Conservation (phyloP, 2,329 filamentous ascomycete genomes). For the Claviceps paspali region DNA sequence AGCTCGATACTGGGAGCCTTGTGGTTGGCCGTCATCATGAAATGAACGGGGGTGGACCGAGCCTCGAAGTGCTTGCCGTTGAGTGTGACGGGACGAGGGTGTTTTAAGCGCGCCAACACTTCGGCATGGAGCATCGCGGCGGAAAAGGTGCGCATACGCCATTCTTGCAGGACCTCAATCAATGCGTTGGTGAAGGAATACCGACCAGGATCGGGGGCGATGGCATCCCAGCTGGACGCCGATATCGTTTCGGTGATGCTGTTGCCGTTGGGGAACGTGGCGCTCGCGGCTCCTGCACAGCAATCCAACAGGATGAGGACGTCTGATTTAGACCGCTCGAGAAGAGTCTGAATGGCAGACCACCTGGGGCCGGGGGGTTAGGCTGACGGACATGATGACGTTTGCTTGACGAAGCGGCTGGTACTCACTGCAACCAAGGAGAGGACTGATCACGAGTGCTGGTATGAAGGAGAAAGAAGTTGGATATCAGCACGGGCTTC, state of each 20-base stretch:
- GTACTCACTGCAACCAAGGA: conserved; percentile 37
- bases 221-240: conserved; percentile 46
- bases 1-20: conserved; percentile 43
- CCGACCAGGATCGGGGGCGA: conserved; percentile 41
- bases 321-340: conserved; percentile 42
- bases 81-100: conserved; percentile 40
- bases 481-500: background rate
- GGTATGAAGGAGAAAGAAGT: too few relatives aligned
- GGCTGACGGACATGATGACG: background rate
- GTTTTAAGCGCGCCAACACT: conserved; percentile 42
- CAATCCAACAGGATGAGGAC: conserved; percentile 44
- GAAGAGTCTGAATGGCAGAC: conserved; percentile 44
- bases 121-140: conserved; percentile 47
- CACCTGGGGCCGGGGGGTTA: conserved; percentile 23
- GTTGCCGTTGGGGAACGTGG: conserved; percentile 40
- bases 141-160: conserved; percentile 38
- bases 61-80: conserved; percentile 43
- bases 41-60: conserved; percentile 43
- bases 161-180: conserved; percentile 43
- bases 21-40: conserved; percentile 48
- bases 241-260: conserved; percentile 48
- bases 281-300: conserved; percentile 44
- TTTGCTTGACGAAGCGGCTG: background rate
- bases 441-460: conserved; percentile 36
- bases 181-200: conserved; percentile 45